Percentiles rank a stretch among this genome's conserved stretches.
Conservation (phyloP, 2,329 filamentous ascomycete genomes). For the Arthrinium phaeospermum region DNA sequence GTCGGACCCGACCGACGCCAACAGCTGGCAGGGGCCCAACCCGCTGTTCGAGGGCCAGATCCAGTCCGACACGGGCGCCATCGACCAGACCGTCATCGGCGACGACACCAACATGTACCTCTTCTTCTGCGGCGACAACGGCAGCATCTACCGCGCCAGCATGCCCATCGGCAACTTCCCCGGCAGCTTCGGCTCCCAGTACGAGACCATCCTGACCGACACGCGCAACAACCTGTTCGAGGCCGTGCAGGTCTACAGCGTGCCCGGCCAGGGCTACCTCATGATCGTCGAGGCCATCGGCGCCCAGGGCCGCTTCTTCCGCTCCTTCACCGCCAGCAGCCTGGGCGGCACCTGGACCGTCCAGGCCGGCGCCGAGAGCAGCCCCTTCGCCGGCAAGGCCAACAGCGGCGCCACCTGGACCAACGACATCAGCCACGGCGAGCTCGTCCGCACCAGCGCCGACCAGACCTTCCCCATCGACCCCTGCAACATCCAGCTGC, state of each 20-base stretch:
- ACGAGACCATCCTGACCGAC: constrained; percentile 58
- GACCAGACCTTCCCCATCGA: constrained; percentile 70
- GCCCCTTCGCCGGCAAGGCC: constrained; percentile 70
- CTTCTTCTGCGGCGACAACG: constrained; percentile 72
- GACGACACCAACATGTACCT: constrained; percentile 68
- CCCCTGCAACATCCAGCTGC: constrained; percentile 67
- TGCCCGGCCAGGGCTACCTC: constrained; percentile 63
- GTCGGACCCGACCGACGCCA: constrained; percentile 60
- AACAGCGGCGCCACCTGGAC: constrained; percentile 71
- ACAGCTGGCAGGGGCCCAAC: constrained; percentile 60
- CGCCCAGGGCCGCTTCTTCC: constrained; percentile 65
- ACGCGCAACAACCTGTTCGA: constrained; percentile 65
- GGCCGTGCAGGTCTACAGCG: constrained; percentile 69
- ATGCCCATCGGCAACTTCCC: constrained; percentile 70
- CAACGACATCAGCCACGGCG: constrained; percentile 71
- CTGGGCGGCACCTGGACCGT: constrained; percentile 63
- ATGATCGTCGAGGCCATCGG: constrained; percentile 73
- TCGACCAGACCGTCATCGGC: constrained; percentile 69
- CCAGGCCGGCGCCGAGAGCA: constrained; percentile 59
- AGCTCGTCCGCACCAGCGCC: constrained; percentile 59
- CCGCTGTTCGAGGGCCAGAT: constrained; percentile 63
- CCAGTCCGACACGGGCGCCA: constrained; percentile 57
- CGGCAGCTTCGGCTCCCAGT: constrained; percentile 59
- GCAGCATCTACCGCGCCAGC: constrained; percentile 67
- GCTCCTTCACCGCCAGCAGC: constrained; percentile 66